A percentile compares a stretch with the other conserved stretches of the same genome.
Conservation (phyloP, 345 rosid genomes). For the Rhodomyrtus tomentosa region DNA sequence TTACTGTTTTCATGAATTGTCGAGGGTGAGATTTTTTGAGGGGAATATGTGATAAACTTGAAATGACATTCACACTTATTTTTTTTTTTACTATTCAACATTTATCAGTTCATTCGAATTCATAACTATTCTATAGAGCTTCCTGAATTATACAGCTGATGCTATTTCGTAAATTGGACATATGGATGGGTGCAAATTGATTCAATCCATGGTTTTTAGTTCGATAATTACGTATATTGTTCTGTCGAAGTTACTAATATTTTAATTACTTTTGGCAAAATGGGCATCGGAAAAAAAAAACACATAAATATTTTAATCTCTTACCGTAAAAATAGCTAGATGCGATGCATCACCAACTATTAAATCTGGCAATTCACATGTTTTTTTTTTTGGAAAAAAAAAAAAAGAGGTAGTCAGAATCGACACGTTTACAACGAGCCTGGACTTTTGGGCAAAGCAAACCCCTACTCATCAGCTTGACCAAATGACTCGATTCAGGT, state of each 20-base stretch:
- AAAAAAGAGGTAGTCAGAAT: neutral
- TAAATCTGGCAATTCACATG: too few relatives aligned
- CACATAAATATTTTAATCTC: too few relatives aligned
- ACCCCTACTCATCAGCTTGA: too few relatives aligned
- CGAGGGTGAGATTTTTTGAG: neutral
- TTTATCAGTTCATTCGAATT: neutral
- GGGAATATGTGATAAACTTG: fast-evolving
- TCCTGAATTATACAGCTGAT: neutral
- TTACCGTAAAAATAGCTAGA: too few relatives aligned
- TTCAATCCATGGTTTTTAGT: neutral
- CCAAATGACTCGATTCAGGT: neutral
- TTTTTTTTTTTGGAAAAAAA: too few relatives aligned
- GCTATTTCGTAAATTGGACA: neutral
- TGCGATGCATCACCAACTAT: too few relatives aligned
- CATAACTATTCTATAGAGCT: neutral
- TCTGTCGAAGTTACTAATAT: neutral
- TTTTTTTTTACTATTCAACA: neutral
- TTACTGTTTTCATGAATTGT: too few relatives aligned
- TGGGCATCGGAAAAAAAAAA: neutral
- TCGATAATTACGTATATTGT: neutral
- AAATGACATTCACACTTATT: neutral
- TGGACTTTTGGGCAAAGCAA: neutral
- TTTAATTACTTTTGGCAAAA: neutral
- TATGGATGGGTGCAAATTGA: neutral
- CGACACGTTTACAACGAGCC: neutral